phyloP scores from a whole-genome alignment of 257 asterid species.

The Ballota nigra region DNA sequence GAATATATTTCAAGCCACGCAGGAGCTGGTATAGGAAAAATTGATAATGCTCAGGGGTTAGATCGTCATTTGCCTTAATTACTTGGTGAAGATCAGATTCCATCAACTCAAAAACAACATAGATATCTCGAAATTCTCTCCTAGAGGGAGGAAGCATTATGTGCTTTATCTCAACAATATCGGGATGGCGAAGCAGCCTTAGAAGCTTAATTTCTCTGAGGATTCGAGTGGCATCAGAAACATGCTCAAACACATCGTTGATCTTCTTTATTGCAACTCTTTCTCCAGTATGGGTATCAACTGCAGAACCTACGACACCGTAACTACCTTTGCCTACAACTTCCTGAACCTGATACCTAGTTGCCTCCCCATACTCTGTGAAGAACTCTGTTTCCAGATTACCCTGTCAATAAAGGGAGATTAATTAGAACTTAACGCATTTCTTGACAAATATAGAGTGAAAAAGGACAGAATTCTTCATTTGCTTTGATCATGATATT shows the following conservation, averaged over 20 bases:
- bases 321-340: slow-evolving; percentile 97
- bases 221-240: slow-evolving; percentile 92
- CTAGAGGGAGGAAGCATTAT: slow-evolving; percentile 97
- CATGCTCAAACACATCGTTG: slow-evolving; percentile 94
- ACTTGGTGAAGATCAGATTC: slow-evolving; percentile 99
- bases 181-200: slow-evolving; percentile 88
- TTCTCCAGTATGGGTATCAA: slow-evolving; percentile 87
- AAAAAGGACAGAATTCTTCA: background rate
- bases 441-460: background rate
- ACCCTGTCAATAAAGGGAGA: too few species aligned
- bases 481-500: background rate
- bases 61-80: slow-evolving; percentile 87
- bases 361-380: slow-evolving; percentile 95
- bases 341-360: slow-evolving; percentile 92
- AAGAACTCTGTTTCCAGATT: slow-evolving; percentile 74
- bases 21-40: slow-evolving; percentile 91
- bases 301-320: slow-evolving; percentile 90
- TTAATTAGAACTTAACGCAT: too few species aligned
- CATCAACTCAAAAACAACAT: slow-evolving; percentile 91
- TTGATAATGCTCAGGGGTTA: slow-evolving; percentile 90
- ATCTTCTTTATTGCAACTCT: slow-evolving; percentile 94
- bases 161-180: slow-evolving; percentile 89
- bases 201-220: slow-evolving; percentile 96
- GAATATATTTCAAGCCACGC: slow-evolving; percentile 86
- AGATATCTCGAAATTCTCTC: slow-evolving; percentile 87